Evolutionary conservation across 2,329 filamentous ascomycete species (phyloP), one percentile per base, ranked within the genome.

Genomic region (Pseudopyricularia cyperi): DNA sequence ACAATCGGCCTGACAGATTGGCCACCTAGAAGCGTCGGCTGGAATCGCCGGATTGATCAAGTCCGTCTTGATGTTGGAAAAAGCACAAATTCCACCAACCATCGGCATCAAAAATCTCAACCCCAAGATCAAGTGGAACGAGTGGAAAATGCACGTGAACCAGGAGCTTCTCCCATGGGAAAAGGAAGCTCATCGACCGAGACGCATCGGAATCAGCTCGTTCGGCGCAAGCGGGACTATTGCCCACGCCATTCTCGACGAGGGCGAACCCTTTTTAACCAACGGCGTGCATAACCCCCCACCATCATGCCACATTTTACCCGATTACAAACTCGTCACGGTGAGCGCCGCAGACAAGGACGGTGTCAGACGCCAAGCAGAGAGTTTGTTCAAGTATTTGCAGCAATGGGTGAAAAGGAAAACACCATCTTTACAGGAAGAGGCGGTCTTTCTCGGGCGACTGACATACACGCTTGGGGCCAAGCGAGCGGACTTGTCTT

Each of bases 221-320:
- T 73, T 72, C 52, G 71, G 71, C 2, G 72, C 69, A 24, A 70
- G 71, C n/a, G 71, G 71, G 35, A 66, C 67, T 15, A 74, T 73
- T 53, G 67, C 66, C 0, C 71, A 75, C 54, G 61, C 63, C 3
- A 66, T 74, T 14, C 55, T 74, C 46, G 63, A 65, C 50, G 56
- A 59, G 22, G 58, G 57, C 19, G 48, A 53, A 26, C 42, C 8
- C 48, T 60, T 4, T 15, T 14, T 15, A 15, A 35, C 1, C 33
- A 35, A 35, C 8, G 33, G 9, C 33, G 33, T 7, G 33, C 33
- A 35, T 35, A 15, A 35, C 2, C 33, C 33, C 7, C 7, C 32
- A 35, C 5, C 33, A 35, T 35, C 8, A 11, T n/a, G 50, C 53
- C 4, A 39, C 54, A 5, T 5, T 11, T 11, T n/a, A n/a, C 33